Evolutionary conservation across 306 rosid genomes (phyloP), one percentile per base, ranked within the genome.

Genomic region (Cucurbita moschata): DNA sequence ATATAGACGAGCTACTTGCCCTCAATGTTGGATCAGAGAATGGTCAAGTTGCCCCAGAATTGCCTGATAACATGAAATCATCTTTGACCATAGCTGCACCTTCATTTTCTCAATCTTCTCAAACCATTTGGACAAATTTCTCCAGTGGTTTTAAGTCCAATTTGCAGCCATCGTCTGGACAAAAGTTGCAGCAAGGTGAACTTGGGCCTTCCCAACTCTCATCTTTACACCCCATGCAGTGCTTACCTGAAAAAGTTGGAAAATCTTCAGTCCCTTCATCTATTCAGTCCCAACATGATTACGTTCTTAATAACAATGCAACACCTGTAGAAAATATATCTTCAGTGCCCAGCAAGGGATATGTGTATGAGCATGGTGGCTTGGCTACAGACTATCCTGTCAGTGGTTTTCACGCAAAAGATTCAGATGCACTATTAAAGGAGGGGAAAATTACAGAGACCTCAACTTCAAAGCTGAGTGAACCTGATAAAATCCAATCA

Each of bases 1-100:
- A 87, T 77, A 50, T 88, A 61, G 86, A 86, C 14, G 97, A 88
- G 76, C 76, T 91, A 62, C 86, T 81, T 56, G 71, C 82, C 70
- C 88, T 79, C 40, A 87, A 78, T 81, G 82, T 84, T 76, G 89
- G 78, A 77, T 81, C 72, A 74, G 94, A 73, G 75, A 77, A 80
- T 78, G 72, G 60, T 56, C 80, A 80, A 73, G 70, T 51, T 69
- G 69, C 73, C 8, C 71, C 72, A 37, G 88, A 89, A 74, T 78
- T 87, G 66, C 77, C 75, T 71, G 83, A 80, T 76, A 75, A 66
- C 75, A 51, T 78, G 66, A 51, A 77, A 77, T 75, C 83, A 44
- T 76, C 88, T 58, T 75, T 82, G 68, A 68, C 81, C 6, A 79
- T 63, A 39, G 78, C 86, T 81, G 81, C 79, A 68, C 75, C 90